Evolutionary conservation across 2,329 filamentous ascomycete genomes (phyloP), one percentile per base, ranked within the genome.

Genomic region (Grosmannia serpens): DNA sequence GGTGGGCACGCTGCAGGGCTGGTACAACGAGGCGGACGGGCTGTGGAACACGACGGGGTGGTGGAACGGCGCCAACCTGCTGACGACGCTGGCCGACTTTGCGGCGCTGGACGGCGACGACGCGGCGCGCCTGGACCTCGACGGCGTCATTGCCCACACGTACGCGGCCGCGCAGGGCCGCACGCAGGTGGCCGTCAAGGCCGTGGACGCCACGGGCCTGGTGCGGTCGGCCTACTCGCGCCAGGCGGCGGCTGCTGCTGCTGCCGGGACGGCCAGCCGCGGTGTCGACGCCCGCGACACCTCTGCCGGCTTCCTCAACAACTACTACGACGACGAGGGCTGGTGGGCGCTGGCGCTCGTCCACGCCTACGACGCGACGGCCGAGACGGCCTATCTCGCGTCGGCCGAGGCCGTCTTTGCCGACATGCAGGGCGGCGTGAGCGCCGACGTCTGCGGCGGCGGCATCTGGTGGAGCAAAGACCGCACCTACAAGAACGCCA

Each of bases 21-120:
- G 81, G 79, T 88, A 88, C 68, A 78, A 85, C 65, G 59, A 70
- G 3, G 65, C 67, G 6, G 82, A 76, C 1, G 86, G 87, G 4
- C 72, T 87, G 15, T 89, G 84, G 83, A 71, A 81, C 58, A 78
- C 78, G 0, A 77, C 79, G 9, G 78, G 78, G n/a, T 90, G 87
- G 87, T 90, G 87, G 87, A 88, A 89, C 66, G 79, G 79, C 57
- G 87, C 81, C 51, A 89, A 88, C 66, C 77, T 77, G 59, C 72
- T 89, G 60, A 87, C 84, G 0, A 77, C 77, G 3, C 69, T 89
- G 22, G 79, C 77, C 56, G 82, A 88, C 66, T 79, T 78, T 66
- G 70, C 74, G 4, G 58, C 61, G 13, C 61, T 75, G 10, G 68
- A 71, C 49, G 63, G 67, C 1, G 60, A 64, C 9, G 66, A 68